A percentile compares a stretch with the other conserved stretches of the same genome.
Evolutionary conservation across 345 rosid species (phyloP).

Genomic region (Eucalyptus pumila): DNA sequence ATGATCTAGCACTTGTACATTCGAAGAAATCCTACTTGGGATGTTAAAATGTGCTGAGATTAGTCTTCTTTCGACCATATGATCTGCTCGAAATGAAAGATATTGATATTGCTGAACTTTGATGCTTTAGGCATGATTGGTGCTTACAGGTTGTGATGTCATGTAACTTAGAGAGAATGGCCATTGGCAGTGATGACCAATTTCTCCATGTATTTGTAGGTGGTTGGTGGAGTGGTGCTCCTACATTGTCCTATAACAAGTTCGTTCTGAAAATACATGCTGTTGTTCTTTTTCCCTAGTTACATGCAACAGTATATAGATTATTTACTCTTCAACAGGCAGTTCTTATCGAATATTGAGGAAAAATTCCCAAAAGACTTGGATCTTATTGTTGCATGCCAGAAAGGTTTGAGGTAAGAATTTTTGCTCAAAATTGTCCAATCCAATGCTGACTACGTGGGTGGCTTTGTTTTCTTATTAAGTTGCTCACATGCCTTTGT

Average conservation of each 20-base stretch:
- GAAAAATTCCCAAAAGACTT: slow-evolving; percentile 70
- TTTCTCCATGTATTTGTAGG: slow-evolving; percentile 33
- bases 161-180: neutral
- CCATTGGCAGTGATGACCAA: neutral
- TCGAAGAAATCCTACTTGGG: neutral
- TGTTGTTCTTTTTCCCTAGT: neutral
- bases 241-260: slow-evolving; percentile 58
- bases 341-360: slow-evolving; percentile 53
- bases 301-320: neutral
- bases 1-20: neutral
- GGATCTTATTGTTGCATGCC: slow-evolving; percentile 87
- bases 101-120: neutral
- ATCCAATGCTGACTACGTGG: neutral
- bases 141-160: neutral
- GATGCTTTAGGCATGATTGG: neutral
- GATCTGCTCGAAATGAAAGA: neutral
- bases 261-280: slow-evolving; percentile 4
- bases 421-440: neutral
- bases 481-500: neutral
- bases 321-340: slow-evolving; percentile 22
- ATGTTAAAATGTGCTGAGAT: neutral
- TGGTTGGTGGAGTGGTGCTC: slow-evolving; percentile 96
- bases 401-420: slow-evolving; percentile 81
- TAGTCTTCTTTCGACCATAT: neutral
- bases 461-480: neutral